Evolutionary conservation across 2,329 filamentous ascomycete genomes (phyloP), one percentile per base, ranked within the genome.

Genomic region (Fusarium aywerte): DNA sequence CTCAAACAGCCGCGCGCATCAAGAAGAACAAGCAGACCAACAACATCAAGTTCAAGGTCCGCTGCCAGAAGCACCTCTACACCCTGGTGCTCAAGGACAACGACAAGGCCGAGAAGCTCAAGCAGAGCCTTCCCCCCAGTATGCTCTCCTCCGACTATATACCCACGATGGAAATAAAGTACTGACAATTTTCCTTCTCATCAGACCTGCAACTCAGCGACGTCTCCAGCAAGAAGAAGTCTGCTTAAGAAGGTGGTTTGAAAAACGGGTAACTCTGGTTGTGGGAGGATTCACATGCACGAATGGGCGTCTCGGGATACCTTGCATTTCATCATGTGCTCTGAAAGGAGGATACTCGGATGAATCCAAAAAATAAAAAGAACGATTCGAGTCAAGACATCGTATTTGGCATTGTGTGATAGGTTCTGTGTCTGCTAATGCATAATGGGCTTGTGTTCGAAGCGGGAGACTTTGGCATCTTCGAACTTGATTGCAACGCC

Each of bases 21-120:
- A 95, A 98, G 93, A 96, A 96, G 89, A 97, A 90, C 90, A 91
- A 90, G 84, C 90, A 91, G 85, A 85, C 86, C 80, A 88, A 90
- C 82, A 90, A 95, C 88, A 94, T 96, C 90, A 99, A 99, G 92
- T 98, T 99, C 93, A 99, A 99, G 93, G 95, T 99, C 89, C 93
- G 96, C 84, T 98, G 96, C 91, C 88, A 92, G 82, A 89, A 90
- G 80, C 90, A 96, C 88, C 88, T 99, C 76, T 99, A 99, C 92
- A 97, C 96, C 76, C 90, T 99, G 77, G 92, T 97, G 81, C 90
- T 99, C 79, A 97, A 97, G 90, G 96, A 99, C 86, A 89, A 89
- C 80, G 96, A 97, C 82, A 98, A 98, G 92, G 96, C 95, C 84
- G 96, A 98, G 87, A 99, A 99, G 92, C 90, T 99, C 76, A 98